These are phyloP conservation scores for Syncephalastrum sp. DNA, from an alignment of 371 early-diverging fungal species.

Conservation along the genomic window DNA sequence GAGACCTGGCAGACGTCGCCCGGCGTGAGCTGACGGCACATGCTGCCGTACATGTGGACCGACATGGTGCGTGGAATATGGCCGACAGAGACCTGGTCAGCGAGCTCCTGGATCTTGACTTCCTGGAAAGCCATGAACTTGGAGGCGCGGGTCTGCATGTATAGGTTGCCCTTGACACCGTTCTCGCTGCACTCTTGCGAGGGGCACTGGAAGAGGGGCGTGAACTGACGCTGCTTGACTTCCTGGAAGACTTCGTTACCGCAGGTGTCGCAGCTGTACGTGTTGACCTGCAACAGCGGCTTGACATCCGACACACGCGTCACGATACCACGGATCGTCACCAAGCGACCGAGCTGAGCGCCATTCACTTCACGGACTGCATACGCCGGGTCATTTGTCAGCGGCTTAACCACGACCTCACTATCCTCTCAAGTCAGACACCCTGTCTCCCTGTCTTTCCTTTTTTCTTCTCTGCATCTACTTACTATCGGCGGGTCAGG, in stretches of 20 bases:
- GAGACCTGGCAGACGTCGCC: conserved; percentile 91
- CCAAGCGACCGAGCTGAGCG: conserved; percentile 82
- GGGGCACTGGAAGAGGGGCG: conserved; percentile 89
- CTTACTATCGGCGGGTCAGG: conserved; percentile 86
- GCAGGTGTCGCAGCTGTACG: conserved; percentile 97
- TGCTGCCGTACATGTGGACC: conserved; percentile 84
- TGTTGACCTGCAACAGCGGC: conserved; percentile 90
- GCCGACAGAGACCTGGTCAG: conserved; percentile 98
- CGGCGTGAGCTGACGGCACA: conserved; percentile 84
- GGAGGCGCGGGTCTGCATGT: conserved; percentile 93
- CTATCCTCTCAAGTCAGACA: conserved; percentile 33
- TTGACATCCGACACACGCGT: conserved; percentile 97
- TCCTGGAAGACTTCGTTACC: conserved; percentile 98
- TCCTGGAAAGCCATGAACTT: conserved; percentile 97
- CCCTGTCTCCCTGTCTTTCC: neutral
- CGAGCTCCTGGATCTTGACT: conserved; percentile 92
- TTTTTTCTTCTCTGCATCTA: neutral
- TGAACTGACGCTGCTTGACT: conserved; percentile 80
- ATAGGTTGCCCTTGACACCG: conserved; percentile 83
- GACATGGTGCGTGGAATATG: conserved; percentile 97
- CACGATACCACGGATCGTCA: conserved; percentile 94
- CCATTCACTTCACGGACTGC: conserved; percentile 93
- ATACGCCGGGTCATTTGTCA: conserved; percentile 52
- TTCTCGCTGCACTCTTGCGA: conserved; percentile 86
- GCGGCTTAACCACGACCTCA: conserved; percentile 84